Evolutionary conservation across 2,329 filamentous ascomycete species (phyloP).

Genomic region (Phyllosticta citrichinensis): DNA sequence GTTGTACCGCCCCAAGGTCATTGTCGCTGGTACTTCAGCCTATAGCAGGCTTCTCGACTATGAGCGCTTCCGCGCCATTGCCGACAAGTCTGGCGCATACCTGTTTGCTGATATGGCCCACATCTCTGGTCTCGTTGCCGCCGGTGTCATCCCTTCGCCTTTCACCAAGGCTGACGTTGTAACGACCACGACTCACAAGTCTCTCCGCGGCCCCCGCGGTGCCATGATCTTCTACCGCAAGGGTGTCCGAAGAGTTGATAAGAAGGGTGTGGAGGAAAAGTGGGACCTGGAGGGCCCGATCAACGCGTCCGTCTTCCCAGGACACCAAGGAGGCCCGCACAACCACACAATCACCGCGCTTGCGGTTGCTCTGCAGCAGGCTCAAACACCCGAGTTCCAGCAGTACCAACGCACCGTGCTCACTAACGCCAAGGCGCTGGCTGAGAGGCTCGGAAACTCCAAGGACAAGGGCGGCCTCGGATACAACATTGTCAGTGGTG

Average conservation of each 20-base stretch:
- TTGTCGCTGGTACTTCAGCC: conserved; percentile 92
- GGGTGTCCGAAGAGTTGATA: conserved; percentile 79
- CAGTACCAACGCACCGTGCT: conserved; percentile 89
- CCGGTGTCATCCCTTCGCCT: conserved; percentile 84
- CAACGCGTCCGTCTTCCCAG: conserved; percentile 98
- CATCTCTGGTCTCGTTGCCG: conserved; percentile 91
- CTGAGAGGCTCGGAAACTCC: conserved; percentile 59
- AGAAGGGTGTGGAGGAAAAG: conserved; percentile 83
- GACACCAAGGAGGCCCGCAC: conserved; percentile 96
- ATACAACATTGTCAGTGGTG: conserved; percentile 90
- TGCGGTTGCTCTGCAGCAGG: conserved; percentile 90
- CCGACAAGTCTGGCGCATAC: conserved; percentile 87
- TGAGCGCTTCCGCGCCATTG: conserved; percentile 88
- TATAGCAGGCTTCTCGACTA: conserved; percentile 99
- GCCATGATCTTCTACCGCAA: conserved; percentile 99
- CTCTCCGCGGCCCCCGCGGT: conserved; percentile 88
- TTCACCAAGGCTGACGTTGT: conserved; percentile 92
- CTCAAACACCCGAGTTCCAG: conserved; percentile 81
- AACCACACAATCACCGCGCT: conserved; percentile 99
- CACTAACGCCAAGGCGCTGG: conserved; percentile 84
- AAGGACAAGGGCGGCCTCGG: conserved; percentile 61
- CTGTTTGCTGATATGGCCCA: conserved; percentile 97
- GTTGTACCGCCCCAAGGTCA: conserved; percentile 90
- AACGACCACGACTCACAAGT: conserved; percentile 98
- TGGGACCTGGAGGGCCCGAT: conserved; percentile 95